These are phyloP conservation scores for Phoenix roebelenii DNA, from an alignment of 176 grass and related monocot genomes.

Conservation along the genomic window DNA sequence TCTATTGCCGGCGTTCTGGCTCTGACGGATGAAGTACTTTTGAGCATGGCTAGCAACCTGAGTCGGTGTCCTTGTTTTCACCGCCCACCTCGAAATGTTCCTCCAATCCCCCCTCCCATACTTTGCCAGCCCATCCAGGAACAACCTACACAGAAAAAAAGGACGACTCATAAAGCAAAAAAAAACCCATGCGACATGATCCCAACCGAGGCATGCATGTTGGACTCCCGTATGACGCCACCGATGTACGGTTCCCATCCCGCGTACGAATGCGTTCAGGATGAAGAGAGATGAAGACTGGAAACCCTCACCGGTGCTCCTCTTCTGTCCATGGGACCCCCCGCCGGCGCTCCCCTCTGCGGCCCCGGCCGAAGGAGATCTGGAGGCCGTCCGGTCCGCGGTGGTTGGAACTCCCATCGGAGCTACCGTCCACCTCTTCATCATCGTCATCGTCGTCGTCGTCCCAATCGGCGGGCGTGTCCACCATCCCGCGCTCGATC, in stretches of 20 bases:
- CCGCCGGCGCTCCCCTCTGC: constrained; percentile 29
- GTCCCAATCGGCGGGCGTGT: constrained; percentile 38
- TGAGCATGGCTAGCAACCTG: constrained; percentile 98
- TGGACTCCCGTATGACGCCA: no score
- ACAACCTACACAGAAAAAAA: constrained; percentile 34
- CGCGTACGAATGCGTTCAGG: no score
- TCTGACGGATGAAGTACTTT: constrained; percentile 78
- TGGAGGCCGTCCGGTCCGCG: neutral
- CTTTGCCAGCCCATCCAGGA: constrained; percentile 69
- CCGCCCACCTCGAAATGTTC: constrained; percentile 86
- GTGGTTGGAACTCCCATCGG: neutral
- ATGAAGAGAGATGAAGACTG: neutral
- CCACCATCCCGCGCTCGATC: constrained; percentile 66
- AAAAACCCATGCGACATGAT: no score
- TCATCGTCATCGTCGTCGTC: neutral
- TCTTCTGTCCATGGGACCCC: constrained; percentile 74
- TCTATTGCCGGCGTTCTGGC: constrained; percentile 28
- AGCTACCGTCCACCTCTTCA: neutral
- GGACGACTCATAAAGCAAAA: neutral
- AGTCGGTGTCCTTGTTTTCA: constrained; percentile 71
- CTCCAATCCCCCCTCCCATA: constrained; percentile 89
- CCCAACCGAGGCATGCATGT: no score
- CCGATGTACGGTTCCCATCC: no score
- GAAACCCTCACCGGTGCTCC: constrained; percentile 52
- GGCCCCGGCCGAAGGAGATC: neutral